Evolutionary conservation across 2,329 filamentous ascomycete genomes (phyloP).

Genomic region (Epichloe coenophiala): DNA sequence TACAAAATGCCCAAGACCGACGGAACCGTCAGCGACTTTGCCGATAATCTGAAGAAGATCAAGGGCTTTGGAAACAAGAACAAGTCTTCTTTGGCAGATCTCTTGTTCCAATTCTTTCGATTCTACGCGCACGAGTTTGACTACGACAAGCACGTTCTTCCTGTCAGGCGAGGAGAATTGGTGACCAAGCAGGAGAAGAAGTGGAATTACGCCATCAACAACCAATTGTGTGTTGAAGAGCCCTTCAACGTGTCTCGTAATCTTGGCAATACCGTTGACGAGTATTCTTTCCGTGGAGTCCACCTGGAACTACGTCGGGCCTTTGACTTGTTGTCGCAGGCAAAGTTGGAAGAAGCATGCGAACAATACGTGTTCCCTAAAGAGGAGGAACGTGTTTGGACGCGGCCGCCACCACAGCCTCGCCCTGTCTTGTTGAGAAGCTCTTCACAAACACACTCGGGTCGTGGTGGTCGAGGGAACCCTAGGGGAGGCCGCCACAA

Average conservation of each 20-base stretch:
- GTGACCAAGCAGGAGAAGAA: constrained; percentile 75
- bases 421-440: constrained; percentile 46
- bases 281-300: constrained; percentile 82
- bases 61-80: constrained; percentile 65
- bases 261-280: constrained; percentile 89
- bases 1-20: constrained; percentile 39
- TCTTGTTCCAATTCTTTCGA: constrained; percentile 93
- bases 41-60: constrained; percentile 69
- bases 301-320: constrained; percentile 82
- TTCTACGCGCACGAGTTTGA: constrained; percentile 91
- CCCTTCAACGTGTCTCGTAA: constrained; percentile 87
- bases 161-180: constrained; percentile 67
- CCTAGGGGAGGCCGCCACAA: constrained; percentile 35
- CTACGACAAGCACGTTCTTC: constrained; percentile 73
- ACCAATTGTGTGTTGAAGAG: constrained; percentile 87
- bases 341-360: constrained; percentile 70
- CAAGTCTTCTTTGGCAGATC: constrained; percentile 65
- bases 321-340: constrained; percentile 67
- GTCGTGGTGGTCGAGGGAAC: constrained; percentile 34
- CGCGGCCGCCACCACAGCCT: constrained; percentile 40
- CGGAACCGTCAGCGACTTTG: constrained; percentile 63
- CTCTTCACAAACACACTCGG: constrained; percentile 43
- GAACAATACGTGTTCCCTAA: constrained; percentile 80
- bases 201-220: constrained; percentile 70
- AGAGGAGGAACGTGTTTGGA: constrained; percentile 55